A percentile compares a stretch with the other conserved stretches of the same genome.
Evolutionary conservation across 176 grass and related monocot species (phyloP).

Genomic region (Coix lacrymajobi): DNA sequence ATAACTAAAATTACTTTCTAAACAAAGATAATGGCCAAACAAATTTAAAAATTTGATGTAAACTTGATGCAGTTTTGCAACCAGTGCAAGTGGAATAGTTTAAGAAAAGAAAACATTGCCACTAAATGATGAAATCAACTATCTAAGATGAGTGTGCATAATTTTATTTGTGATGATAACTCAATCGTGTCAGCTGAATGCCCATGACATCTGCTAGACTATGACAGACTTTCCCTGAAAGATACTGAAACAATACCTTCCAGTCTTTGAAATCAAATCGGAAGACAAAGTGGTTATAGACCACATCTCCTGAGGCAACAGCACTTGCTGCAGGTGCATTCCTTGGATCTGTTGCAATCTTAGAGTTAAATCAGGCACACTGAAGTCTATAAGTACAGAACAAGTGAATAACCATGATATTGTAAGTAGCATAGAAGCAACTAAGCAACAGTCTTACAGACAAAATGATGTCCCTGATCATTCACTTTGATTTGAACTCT

Average conservation of each 20-base stretch:
- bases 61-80: background rate
- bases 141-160: background rate
- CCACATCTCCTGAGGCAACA: slow-evolving; percentile 49
- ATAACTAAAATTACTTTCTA: background rate
- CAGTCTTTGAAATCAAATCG: slow-evolving; percentile 84
- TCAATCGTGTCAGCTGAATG: background rate
- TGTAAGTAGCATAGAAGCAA: background rate
- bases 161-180: background rate
- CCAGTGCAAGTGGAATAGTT: background rate
- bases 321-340: slow-evolving; percentile 61
- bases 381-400: background rate
- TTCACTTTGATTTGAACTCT: slow-evolving; percentile 67
- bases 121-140: background rate
- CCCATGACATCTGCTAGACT: background rate
- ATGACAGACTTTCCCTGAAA: background rate
- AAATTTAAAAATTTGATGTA: background rate
- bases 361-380: background rate
- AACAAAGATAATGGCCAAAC: background rate
- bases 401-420: background rate
- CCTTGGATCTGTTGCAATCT: slow-evolving; percentile 50
- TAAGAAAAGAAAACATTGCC: background rate
- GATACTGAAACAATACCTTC: slow-evolving; percentile 48
- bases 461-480: slow-evolving; percentile 49
- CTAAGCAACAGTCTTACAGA: slow-evolving; percentile 51
- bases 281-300: slow-evolving; percentile 79